Conservation (phyloP, 768 basidiomycete genomes). For the Trametes sanguinea region DNA sequence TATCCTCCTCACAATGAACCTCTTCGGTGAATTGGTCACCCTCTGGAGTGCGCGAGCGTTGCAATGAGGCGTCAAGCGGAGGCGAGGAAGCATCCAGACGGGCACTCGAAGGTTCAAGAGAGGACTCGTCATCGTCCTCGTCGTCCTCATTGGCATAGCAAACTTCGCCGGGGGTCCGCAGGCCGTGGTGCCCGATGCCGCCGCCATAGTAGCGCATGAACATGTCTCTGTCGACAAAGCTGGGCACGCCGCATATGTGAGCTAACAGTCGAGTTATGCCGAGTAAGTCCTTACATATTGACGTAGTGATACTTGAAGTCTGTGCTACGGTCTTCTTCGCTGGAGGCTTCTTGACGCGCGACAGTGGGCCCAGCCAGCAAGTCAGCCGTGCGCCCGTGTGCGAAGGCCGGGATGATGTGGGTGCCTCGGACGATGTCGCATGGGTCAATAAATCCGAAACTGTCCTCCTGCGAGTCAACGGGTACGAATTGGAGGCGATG, state of each 20-base stretch:
- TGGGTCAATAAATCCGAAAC: conserved; percentile 52
- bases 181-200: conserved; percentile 27
- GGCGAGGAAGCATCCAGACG: too few relatives aligned
- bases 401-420: conserved; percentile 47
- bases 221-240: conserved; percentile 33
- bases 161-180: background rate
- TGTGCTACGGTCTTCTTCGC: conserved; percentile 10
- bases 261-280: background rate
- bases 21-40: too few relatives aligned
- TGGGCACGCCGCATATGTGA: background rate
- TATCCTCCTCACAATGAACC: too few relatives aligned
- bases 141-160: background rate
- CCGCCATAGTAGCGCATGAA: conserved; percentile 28
- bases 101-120: background rate
- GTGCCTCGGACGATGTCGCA: conserved; percentile 37
- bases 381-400: conserved; percentile 20
- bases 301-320: conserved; percentile 31
- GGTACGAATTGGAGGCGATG: conserved; percentile 39
- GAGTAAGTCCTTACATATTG: conserved; percentile 27
- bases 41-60: too few relatives aligned
- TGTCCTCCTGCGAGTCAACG: conserved; percentile 24
- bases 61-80: too few relatives aligned
- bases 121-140: background rate
- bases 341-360: background rate
- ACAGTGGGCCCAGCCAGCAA: conserved; percentile 4